Percentiles rank a stretch among this genome's conserved stretches.
These are phyloP conservation scores for Xylaria flabelliformis DNA, from an alignment of 495 filamentous ascomycete species.

Conservation along the genomic window DNA sequence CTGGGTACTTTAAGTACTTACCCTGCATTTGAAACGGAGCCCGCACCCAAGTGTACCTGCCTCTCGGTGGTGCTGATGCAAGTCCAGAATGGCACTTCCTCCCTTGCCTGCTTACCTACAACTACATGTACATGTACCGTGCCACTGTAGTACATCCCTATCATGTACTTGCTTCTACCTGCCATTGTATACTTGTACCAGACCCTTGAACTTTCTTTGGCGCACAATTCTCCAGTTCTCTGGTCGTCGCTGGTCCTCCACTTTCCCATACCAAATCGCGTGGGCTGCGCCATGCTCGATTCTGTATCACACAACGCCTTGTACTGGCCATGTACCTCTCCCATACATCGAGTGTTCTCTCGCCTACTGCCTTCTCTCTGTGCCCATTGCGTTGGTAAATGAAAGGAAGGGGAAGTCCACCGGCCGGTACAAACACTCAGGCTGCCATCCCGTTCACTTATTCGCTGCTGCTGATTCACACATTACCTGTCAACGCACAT, in stretches of 20 bases:
- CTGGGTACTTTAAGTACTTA: constrained; percentile 7
- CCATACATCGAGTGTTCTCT: constrained; percentile 1
- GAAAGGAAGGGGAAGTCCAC: constrained; percentile 18
- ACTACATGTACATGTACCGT: constrained; percentile 22
- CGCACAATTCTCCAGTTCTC: constrained; percentile 21
- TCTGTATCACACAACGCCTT: constrained; percentile 27
- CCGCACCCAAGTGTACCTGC: constrained; percentile 24
- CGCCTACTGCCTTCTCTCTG: constrained; percentile 12
- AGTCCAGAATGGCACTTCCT: constrained; percentile 17
- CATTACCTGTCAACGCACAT: constrained; percentile 19
- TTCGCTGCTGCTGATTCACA: constrained; percentile 27
- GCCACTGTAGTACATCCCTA: constrained; percentile 9
- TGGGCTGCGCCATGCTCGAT: constrained; percentile 30
- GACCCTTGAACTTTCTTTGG: neutral
- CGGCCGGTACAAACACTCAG: constrained; percentile 15
- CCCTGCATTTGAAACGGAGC: constrained; percentile 15
- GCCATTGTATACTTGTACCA: constrained; percentile 19
- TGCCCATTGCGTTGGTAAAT: constrained; percentile 18
- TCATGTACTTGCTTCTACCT: constrained; percentile 10
- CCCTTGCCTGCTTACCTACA: constrained; percentile 26
- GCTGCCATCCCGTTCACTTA: constrained; percentile 19
- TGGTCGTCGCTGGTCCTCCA: constrained; percentile 18
- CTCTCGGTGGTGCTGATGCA: constrained; percentile 20
- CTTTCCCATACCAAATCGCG: constrained; percentile 26
- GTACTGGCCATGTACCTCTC: constrained; percentile 29